Evolutionary conservation across 345 rosid genomes (phyloP).

Genomic region (Eucalyptus sp.): DNA sequence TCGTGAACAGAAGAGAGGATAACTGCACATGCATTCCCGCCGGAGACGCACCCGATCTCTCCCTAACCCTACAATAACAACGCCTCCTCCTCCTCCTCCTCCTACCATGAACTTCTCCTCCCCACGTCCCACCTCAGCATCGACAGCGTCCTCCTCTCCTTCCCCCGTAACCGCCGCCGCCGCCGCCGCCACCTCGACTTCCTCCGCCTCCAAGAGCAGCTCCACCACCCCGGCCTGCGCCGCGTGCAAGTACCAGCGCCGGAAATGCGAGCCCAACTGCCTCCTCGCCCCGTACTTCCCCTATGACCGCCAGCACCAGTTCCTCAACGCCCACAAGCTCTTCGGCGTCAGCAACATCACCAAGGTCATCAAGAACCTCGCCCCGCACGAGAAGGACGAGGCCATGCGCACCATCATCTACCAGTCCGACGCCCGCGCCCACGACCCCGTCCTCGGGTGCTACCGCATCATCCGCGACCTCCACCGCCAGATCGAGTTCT

Average conservation of each 20-base stretch:
- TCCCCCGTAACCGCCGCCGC: background rate
- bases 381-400: conserved; percentile 53
- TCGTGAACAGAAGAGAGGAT: background rate
- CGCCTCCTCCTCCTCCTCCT: background rate
- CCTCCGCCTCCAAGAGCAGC: background rate
- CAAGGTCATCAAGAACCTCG: conserved; percentile 62
- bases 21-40: conserved; percentile 30
- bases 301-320: conserved; percentile 67
- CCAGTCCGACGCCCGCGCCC: conserved; percentile 84
- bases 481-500: conserved; percentile 55
- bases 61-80: conserved; percentile 3
- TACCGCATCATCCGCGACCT: conserved; percentile 51
- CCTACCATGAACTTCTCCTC: background rate
- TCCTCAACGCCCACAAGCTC: conserved; percentile 88
- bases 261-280: conserved; percentile 90
- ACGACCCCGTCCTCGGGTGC: conserved; percentile 83
- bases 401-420: conserved; percentile 83
- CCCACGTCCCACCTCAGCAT: background rate
- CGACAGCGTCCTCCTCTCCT: background rate
- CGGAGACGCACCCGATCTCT: conserved; percentile 49
- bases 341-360: conserved; percentile 89
- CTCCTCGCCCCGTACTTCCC: conserved; percentile 96
- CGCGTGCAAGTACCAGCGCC: conserved; percentile 94
- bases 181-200: background rate
- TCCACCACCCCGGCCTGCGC: conserved; percentile 77